Percentiles rank a stretch among this genome's conserved stretches.
Conservation (phyloP, 306 rosid genomes). For the Prunus mume region DNA sequence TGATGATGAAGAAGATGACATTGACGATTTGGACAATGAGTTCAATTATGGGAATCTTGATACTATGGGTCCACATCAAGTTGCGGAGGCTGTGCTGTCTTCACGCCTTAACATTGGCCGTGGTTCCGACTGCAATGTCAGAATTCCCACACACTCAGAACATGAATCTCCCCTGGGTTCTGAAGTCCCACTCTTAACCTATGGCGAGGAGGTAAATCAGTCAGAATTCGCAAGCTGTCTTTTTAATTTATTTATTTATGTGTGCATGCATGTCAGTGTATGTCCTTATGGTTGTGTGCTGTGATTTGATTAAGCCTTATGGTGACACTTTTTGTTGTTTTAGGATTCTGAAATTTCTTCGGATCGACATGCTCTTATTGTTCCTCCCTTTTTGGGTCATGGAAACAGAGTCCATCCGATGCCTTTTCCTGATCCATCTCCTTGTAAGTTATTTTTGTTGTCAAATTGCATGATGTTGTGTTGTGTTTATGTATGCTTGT, state of each 20-base stretch:
- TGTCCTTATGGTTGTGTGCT: slow-evolving; percentile 1
- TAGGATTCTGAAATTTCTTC: slow-evolving; percentile 86
- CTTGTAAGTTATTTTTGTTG: slow-evolving; percentile 45
- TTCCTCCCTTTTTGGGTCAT: slow-evolving; percentile 68
- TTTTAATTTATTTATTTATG: background rate
- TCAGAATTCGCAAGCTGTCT: background rate
- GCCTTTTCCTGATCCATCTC: slow-evolving; percentile 65
- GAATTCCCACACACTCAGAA: slow-evolving; percentile 44
- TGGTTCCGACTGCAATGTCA: slow-evolving; percentile 45
- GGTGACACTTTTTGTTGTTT: slow-evolving; percentile 7
- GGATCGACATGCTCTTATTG: slow-evolving; percentile 77
- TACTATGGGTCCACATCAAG: slow-evolving; percentile 34
- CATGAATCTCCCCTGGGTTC: slow-evolving; percentile 66
- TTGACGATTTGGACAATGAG: slow-evolving; percentile 90
- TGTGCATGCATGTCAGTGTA: background rate
- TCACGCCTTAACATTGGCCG: slow-evolving; percentile 48
- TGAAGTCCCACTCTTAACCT: slow-evolving; percentile 82
- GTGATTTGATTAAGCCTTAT: background rate
- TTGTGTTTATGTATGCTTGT: background rate
- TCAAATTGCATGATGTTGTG: background rate
- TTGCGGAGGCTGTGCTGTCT: slow-evolving; percentile 43
- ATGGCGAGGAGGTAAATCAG: slow-evolving; percentile 83
- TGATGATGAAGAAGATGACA: slow-evolving; percentile 91
- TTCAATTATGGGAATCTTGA: slow-evolving; percentile 64
- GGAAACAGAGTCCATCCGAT: slow-evolving; percentile 74